These are phyloP conservation scores for Ricinus communis DNA, from an alignment of 345 rosid genomes.

Conservation along the genomic window DNA sequence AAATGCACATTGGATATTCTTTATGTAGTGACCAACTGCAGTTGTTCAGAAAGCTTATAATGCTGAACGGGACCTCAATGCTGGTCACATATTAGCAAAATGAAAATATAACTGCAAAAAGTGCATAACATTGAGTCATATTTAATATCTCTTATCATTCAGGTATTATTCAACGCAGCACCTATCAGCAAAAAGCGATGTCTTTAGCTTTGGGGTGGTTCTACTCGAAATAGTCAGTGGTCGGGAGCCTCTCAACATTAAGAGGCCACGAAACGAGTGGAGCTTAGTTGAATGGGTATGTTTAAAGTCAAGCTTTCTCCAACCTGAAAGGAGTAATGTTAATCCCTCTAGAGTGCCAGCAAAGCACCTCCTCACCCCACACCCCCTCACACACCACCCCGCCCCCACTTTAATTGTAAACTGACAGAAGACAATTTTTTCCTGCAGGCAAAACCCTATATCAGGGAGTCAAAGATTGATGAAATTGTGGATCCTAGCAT, in stretches of 20 bases:
- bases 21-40: background rate
- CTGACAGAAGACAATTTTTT: constrained; percentile 14
- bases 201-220: constrained; percentile 72
- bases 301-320: background rate
- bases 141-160: constrained; percentile 17
- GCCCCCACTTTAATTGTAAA: too few species aligned
- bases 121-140: background rate
- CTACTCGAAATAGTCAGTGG: constrained; percentile 66
- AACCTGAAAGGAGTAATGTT: background rate
- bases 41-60: background rate
- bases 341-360: too few species aligned
- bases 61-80: constrained; percentile 1
- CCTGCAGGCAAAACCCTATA: constrained; percentile 59
- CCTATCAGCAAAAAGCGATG: constrained; percentile 67
- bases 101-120: background rate
- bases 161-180: constrained; percentile 73
- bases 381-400: too few species aligned
- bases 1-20: background rate
- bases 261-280: constrained; percentile 65
- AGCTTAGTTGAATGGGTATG: constrained; percentile 82
- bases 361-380: too few species aligned
- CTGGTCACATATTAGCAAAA: background rate
- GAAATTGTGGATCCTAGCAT: constrained; percentile 67
- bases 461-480: constrained; percentile 66
- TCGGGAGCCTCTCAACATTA: constrained; percentile 65